Evolutionary conservation across 2,329 filamentous ascomycete genomes (phyloP), one percentile per base, ranked within the genome.

Genomic region (Cercospora sp.): DNA sequence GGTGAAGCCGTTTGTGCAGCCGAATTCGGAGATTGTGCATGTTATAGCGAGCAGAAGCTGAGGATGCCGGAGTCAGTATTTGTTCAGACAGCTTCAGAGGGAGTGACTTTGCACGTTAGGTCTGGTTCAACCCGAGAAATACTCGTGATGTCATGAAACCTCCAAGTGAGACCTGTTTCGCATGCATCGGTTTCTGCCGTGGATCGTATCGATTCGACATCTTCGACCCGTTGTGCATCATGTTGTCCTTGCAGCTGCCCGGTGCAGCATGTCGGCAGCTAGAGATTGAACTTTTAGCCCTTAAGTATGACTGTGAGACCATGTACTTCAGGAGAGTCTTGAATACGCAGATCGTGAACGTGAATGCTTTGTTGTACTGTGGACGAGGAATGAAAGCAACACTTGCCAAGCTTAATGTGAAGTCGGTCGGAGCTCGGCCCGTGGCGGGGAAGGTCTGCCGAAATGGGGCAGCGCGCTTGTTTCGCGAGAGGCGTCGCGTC

Each of bases 1-100:
- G 68, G 78, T 86, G 1, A 79, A 81, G 77, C 83, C 85, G 32
- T 84, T 84, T 70, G 72, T 87, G 10, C 73, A 79, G 71, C 85
- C 85, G 0, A 81, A 75, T 51, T 82, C 80, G n/a, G 84, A 86
- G 74, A 69, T 86, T 64, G 74, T 63, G 21, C 80, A 84, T 79
- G 77, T 85, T 10, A 69, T 84, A 12, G 66, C n/a, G 26, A 12
- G 28, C n/a, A 59, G 26, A 28, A 12, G 58, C 24, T 30, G 26
- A 28, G n/a, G 26, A 57, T 49, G 45, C 8, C 45, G 40, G 16
- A 0, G 18, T 18, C 18, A 49, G 4, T 24, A 1, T 49, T 24
- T 7, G 9, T 45, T 21, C 18, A 49, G 7, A 12, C 45, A 49
- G 45, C 45, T 49, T 49, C 45, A 21, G 12, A 21, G 16, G n/a